Base-by-base conservation (phyloP, 345 rosid species). In the Boechera divaricarpa region DNA sequence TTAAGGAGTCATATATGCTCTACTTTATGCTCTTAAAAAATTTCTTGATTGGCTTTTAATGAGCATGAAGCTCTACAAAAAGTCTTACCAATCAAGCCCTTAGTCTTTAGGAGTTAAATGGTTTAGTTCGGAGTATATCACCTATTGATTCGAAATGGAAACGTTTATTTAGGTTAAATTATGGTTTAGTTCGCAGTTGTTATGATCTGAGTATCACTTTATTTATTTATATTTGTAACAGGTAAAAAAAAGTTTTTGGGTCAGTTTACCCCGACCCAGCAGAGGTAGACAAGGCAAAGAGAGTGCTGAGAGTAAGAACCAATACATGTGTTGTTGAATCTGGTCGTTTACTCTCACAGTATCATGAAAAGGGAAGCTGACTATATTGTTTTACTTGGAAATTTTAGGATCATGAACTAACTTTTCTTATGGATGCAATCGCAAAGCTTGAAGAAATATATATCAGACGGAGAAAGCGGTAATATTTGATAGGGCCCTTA, bases 401-500 rank as follows among this genome's bases (percentile, higher is more conserved):
- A 29, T 55, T 73, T 79, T 81, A 96, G 99, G 95, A 96, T 38
- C 98, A 93, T 48, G 98, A 93, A 81, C 90, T 83, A 85, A 96
- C 96, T 65, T 1, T 21, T 21, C 93, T 96, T 62, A 77, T 90
- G 11, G 90, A 87, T 29, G 99, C 98, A 45, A 96, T 96, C 63
- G 89, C 98, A 12, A 87, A 83, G 86, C 96, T 96, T 48, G 95
- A 91, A 83, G 97, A 88, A 76, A 92, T 94, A 21, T 21, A 21
- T 0, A 55, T 91, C 98, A 79, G 99, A 93, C 42, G 97, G 92
- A 79, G 98, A 93, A 88, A 93, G 98, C 68, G 99, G 98, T 90
- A 93, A 91, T 88, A 76, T 64, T 6, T 70, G 31, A 70, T 61
- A 72, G 67, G 60, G 38, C 10, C 36, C 47, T 41, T 48, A 10